phyloP scores from a whole-genome alignment of 768 basidiomycete genomes.

The Collybia sp. region DNA sequence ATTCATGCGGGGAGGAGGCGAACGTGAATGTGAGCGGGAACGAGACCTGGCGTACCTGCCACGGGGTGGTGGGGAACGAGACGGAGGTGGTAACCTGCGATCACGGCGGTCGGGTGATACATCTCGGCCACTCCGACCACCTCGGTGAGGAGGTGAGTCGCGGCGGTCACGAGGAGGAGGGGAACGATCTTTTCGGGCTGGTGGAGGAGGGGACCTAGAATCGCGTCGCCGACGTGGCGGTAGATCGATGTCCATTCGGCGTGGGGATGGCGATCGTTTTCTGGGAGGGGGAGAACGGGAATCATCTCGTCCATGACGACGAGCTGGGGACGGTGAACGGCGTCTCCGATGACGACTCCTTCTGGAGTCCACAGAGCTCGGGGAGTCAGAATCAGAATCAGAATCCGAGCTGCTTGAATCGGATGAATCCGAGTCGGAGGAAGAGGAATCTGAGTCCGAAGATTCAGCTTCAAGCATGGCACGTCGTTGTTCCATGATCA shows the following conservation, averaged over 20 bases:
- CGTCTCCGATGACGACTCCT: slow-evolving; percentile 20
- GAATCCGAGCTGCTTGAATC: slow-evolving; percentile 21
- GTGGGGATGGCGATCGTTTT: slow-evolving; percentile 16
- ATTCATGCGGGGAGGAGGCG: slow-evolving; percentile 18
- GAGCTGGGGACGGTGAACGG: slow-evolving; percentile 18
- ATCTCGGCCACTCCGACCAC: neutral
- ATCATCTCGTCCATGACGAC: slow-evolving; percentile 14
- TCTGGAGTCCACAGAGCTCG: slow-evolving; percentile 12
- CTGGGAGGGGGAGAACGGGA: slow-evolving; percentile 14
- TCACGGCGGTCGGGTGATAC: neutral
- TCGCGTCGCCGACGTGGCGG: slow-evolving; percentile 10
- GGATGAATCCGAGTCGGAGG: slow-evolving; percentile 25
- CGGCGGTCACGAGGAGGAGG: slow-evolving; percentile 9
- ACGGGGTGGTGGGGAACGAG: slow-evolving; percentile 5
- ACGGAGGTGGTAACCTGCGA: slow-evolving; percentile 11
- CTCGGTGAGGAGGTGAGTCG: slow-evolving; percentile 11
- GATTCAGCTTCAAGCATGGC: slow-evolving; percentile 76
- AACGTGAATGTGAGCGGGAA: slow-evolving; percentile 15
- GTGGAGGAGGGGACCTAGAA: slow-evolving; percentile 5
- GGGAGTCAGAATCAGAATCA: slow-evolving; percentile 16
- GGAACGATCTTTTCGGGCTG: neutral
- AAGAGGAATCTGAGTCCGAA: slow-evolving; percentile 29
- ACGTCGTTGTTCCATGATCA: slow-evolving; percentile 93
- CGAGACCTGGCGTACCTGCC: slow-evolving; percentile 5
- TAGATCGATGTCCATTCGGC: slow-evolving; percentile 7